Percentiles rank a stretch among this genome's conserved stretches.
Conservation (phyloP, 495 filamentous ascomycete species). For the Podospora bellae-mahoneyi region DNA sequence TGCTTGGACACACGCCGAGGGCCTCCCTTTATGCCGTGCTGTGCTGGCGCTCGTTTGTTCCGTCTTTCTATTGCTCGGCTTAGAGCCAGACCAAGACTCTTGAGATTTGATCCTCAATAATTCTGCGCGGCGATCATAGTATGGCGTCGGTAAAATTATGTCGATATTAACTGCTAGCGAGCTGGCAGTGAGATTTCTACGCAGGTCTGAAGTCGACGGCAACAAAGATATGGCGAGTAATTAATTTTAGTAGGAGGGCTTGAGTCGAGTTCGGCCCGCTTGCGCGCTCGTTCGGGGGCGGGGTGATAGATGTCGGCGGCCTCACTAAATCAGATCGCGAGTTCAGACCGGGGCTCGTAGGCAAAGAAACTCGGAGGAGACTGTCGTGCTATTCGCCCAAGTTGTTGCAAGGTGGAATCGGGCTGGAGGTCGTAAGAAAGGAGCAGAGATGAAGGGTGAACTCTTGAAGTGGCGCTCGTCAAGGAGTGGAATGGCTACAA, state of each 20-base stretch:
- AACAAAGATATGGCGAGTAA: background rate
- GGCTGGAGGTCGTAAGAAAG: background rate
- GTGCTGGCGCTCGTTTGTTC: background rate
- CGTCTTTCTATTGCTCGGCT: background rate
- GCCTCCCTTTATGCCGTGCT: slow-evolving; percentile 12
- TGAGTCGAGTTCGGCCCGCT: background rate
- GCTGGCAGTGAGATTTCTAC: background rate
- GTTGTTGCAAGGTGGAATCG: background rate
- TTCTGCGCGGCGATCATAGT: background rate
- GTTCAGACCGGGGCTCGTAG: background rate
- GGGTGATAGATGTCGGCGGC: background rate
- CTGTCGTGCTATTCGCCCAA: background rate
- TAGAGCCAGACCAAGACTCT: background rate
- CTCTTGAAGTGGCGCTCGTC: slow-evolving; percentile 1
- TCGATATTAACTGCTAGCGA: background rate
- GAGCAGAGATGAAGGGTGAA: background rate
- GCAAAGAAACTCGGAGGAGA: background rate
- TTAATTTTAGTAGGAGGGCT: background rate
- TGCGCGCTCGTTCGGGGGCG: background rate
- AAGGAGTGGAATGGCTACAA: slow-evolving; percentile 2
- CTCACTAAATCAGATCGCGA: background rate
- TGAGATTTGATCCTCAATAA: background rate
- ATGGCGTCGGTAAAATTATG: background rate
- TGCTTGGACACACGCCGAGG: slow-evolving; percentile 20
- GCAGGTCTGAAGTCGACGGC: background rate